Percentiles rank a stretch among this genome's conserved stretches.
phyloP scores from a whole-genome alignment of 164 flowering plant genomes.

The Amborella trichopoda region DNA sequence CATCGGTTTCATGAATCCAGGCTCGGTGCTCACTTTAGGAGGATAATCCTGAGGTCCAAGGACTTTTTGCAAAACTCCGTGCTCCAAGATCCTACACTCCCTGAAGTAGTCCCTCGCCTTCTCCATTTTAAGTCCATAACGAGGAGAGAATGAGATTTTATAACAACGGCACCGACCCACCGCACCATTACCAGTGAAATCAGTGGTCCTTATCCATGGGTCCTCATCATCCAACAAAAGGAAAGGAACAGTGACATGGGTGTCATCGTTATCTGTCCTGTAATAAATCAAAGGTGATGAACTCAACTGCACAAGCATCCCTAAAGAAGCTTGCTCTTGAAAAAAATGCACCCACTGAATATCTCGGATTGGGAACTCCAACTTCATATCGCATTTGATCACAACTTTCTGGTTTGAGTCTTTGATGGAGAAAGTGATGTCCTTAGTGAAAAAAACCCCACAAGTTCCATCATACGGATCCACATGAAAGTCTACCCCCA shows the following conservation, averaged over 20 bases:
- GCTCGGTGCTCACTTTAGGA: slow-evolving; percentile 36
- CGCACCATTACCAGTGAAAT: slow-evolving; percentile 69
- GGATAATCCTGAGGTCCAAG: too few species aligned
- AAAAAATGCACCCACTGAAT: slow-evolving; percentile 36
- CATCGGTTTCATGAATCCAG: slow-evolving; percentile 35
- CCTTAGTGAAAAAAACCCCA: slow-evolving; percentile 47
- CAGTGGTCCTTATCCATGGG: slow-evolving; percentile 92
- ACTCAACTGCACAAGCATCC: slow-evolving; percentile 48
- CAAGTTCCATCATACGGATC: slow-evolving; percentile 79
- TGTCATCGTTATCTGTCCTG: slow-evolving; percentile 90
- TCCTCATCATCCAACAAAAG: slow-evolving; percentile 90
- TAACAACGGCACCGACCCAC: slow-evolving; percentile 70
- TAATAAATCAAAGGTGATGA: slow-evolving; percentile 65
- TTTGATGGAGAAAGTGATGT: slow-evolving; percentile 58
- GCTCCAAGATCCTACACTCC: slow-evolving; percentile 28
- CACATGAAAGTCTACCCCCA: slow-evolving; percentile 60
- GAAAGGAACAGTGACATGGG: slow-evolving; percentile 44
- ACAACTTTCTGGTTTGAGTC: slow-evolving; percentile 20
- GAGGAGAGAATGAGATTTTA: slow-evolving; percentile 48
- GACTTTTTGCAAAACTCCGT: too few species aligned
- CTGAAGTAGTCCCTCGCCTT: slow-evolving; percentile 38
- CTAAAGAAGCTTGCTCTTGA: slow-evolving; percentile 14
- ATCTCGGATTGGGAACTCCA: slow-evolving; percentile 64
- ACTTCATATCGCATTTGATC: slow-evolving; percentile 68
- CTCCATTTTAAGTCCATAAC: slow-evolving; percentile 37